phyloP scores from a whole-genome alignment of 306 rosid genomes.

The Begonia masoniana region DNA sequence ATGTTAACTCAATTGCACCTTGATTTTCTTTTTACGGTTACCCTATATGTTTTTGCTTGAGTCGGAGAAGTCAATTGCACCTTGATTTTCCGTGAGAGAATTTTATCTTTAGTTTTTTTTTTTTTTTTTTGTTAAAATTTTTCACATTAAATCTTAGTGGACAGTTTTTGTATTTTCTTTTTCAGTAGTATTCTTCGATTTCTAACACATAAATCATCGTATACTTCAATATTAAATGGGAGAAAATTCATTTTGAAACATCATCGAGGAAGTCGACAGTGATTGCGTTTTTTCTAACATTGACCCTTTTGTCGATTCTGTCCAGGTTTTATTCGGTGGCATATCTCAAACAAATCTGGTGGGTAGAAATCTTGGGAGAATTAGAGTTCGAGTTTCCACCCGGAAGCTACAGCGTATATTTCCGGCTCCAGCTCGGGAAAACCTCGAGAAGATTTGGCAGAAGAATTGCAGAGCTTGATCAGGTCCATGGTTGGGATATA shows the following conservation, averaged over 20 bases:
- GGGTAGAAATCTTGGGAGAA: conserved; percentile 76
- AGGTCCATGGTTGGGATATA: conserved; percentile 79
- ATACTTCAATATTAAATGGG: not conserved
- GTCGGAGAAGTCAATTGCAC: too few species aligned
- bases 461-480: conserved; percentile 31
- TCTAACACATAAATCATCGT: not conserved
- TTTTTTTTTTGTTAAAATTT: too few species aligned
- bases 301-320: not conserved
- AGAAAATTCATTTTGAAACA: too few species aligned
- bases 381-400: conserved; percentile 58
- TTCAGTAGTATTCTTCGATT: not conserved
- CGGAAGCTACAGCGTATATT: conserved; percentile 47
- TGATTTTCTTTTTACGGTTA: too few species aligned
- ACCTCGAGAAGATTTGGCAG: conserved; percentile 39
- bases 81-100: too few species aligned
- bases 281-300: not conserved
- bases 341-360: conserved; percentile 81
- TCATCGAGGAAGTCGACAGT: too few species aligned
- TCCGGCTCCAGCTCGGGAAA: conserved; percentile 66
- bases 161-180: too few species aligned
- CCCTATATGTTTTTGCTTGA: too few species aligned
- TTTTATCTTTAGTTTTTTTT: too few species aligned
- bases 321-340: conserved; percentile 60
- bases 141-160: too few species aligned
- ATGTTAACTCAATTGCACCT: too few species aligned